Base-by-base conservation (phyloP, 169 alveolate genomes). In the Cyclospora cayetanensis region DNA sequence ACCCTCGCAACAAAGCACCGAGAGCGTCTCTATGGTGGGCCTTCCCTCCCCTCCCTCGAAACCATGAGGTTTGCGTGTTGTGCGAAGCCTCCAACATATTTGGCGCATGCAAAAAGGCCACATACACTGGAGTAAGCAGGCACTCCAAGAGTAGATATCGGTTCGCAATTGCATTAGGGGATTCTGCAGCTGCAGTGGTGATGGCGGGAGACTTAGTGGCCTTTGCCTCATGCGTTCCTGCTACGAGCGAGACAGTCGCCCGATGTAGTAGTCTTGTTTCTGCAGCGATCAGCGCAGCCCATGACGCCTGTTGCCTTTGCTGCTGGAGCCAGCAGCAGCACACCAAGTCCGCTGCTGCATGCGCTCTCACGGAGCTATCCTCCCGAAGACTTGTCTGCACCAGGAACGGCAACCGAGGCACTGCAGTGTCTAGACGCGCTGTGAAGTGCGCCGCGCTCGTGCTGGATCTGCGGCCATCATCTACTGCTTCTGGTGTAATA, bases 131-230 rank as follows among this genome's bases (percentile, higher is more conserved):
- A 68, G 27, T 50, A 55, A 4, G 70, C 35, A n/a, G 74, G 12
- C 43, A 11, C 25, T 72, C 42, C 31, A 63, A 63, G 46, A 27
- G 89, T 72, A 4, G n/a, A 11, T n/a, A 72, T 15, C 18, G 89
- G 43, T 50, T 46, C 72, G 43, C 89, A 5, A 50, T 43, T 15
- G 89, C 89, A 41, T 3, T 7, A 39, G 70, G 89, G 50, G 70
- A 4, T 27, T 11, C 22, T 31, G 20, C 35, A 15, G 79, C 42
- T 4, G 35, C 79, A 66, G 42, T 4, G 2, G 42, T 25, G 11
- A n/a, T 12, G 20, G 20, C 79, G 29, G 35, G 29, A 25, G 46
- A 3, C 79, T 3, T 2, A 2, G 20, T 1, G 12, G 29, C 20
- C 25, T 27, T 15, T 20, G 27, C 25, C 60, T 9, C 25, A 9